These are phyloP conservation scores for Leccinum variicolor DNA, from an alignment of 768 basidiomycete genomes.

Conservation along the genomic window DNA sequence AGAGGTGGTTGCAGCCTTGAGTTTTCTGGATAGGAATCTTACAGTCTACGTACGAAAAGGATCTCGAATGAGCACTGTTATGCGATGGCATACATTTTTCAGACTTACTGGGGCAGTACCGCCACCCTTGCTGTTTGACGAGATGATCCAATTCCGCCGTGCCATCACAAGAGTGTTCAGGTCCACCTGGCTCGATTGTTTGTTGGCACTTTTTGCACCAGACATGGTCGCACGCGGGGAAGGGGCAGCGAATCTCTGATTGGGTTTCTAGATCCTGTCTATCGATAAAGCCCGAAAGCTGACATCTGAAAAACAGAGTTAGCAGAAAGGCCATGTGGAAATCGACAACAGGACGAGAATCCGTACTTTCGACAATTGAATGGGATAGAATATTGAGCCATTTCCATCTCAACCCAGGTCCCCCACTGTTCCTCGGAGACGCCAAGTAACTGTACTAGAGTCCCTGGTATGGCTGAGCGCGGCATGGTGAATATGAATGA, in stretches of 20 bases:
- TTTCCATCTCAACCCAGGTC: conserved; percentile 45
- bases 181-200: conserved; percentile 29
- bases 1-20: conserved; percentile 58
- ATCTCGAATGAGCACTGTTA: background rate
- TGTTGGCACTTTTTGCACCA: conserved; percentile 65
- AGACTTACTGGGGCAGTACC: conserved; percentile 53
- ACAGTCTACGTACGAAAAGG: conserved; percentile 32
- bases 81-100: background rate
- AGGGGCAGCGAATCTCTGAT: conserved; percentile 47
- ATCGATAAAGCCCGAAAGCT: conserved; percentile 48
- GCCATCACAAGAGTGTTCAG: conserved; percentile 56
- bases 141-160: conserved; percentile 49
- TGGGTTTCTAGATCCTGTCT: conserved; percentile 40
- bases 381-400: conserved; percentile 39
- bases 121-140: conserved; percentile 56
- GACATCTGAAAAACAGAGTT: conserved; percentile 39
- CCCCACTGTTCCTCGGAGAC: conserved; percentile 42
- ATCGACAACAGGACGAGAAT: background rate
- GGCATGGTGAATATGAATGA: background rate
- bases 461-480: conserved; percentile 37
- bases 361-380: conserved; percentile 50
- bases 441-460: conserved; percentile 40
- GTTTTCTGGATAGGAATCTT: conserved; percentile 49
- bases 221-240: conserved; percentile 43
- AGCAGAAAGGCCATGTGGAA: background rate